These are phyloP conservation scores for Colletotrichum sp. DNA, from an alignment of 2,329 filamentous ascomycete species.

Conservation along the genomic window DNA sequence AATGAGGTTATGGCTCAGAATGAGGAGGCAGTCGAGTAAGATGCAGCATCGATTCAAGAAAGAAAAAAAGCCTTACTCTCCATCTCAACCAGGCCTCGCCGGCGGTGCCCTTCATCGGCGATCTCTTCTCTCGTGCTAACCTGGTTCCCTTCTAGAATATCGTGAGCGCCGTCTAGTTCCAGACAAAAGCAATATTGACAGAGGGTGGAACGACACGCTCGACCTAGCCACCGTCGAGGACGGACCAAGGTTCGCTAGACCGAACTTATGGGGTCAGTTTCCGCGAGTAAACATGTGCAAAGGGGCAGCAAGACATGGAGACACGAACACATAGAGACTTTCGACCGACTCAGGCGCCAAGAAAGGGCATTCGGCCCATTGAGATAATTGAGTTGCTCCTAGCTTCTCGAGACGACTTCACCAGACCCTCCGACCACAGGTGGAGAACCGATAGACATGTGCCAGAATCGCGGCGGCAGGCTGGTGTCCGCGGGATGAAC, in stretches of 20 bases:
- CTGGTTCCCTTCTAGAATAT: slow-evolving; percentile 6
- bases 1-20: slow-evolving; percentile 36
- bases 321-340: neutral
- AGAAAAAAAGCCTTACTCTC: neutral
- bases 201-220: neutral
- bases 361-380: neutral
- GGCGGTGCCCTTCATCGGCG: neutral
- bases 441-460: neutral
- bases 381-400: neutral
- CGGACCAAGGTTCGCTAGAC: neutral
- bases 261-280: neutral
- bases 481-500: neutral
- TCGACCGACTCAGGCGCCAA: neutral
- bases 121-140: slow-evolving; percentile 1
- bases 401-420: neutral
- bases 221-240: slow-evolving; percentile 8
- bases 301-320: neutral
- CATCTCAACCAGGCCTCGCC: neutral
- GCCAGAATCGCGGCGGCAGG: neutral
- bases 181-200: slow-evolving; percentile 4
- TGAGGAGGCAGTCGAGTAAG: slow-evolving; percentile 16
- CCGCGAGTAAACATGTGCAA: neutral
- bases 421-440: neutral
- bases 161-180: neutral
- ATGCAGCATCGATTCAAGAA: neutral